Evolutionary conservation across 73 alveolate genomes (phyloP).

Genomic region (Uronychia setigera): DNA sequence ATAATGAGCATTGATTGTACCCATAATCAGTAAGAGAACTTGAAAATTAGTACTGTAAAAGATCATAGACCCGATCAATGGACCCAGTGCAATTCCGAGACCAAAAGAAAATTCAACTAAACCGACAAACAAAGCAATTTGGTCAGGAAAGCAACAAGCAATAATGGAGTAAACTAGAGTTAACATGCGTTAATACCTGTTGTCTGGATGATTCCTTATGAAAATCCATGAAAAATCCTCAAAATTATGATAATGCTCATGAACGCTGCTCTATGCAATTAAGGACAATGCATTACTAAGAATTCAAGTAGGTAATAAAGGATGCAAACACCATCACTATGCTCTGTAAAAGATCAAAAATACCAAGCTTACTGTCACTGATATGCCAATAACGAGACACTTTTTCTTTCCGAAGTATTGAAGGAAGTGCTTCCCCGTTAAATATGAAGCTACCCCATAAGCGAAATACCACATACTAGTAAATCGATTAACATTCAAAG

Average conservation of each 20-base stretch:
- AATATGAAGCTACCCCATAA: neutral
- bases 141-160: slow-evolving; percentile 14
- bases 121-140: slow-evolving; percentile 29
- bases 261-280: neutral
- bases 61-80: neutral
- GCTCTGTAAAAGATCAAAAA: neutral
- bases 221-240: neutral
- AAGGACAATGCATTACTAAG: neutral
- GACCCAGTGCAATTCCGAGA: slow-evolving; percentile 34
- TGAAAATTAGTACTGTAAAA: neutral
- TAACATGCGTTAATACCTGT: neutral
- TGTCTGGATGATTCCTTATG: neutral
- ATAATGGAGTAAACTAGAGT: slow-evolving; percentile 28
- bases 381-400: neutral
- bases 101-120: slow-evolving; percentile 24
- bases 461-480: neutral
- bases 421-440: neutral
- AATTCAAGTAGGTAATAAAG: neutral
- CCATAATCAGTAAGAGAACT: neutral
- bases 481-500: too few relatives aligned
- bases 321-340: neutral
- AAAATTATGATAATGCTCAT: neutral
- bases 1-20: neutral
- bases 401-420: neutral
- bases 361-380: neutral